Evolutionary conservation across 106 monocot species (phyloP).

Genomic region (Apostasia ramifera): DNA sequence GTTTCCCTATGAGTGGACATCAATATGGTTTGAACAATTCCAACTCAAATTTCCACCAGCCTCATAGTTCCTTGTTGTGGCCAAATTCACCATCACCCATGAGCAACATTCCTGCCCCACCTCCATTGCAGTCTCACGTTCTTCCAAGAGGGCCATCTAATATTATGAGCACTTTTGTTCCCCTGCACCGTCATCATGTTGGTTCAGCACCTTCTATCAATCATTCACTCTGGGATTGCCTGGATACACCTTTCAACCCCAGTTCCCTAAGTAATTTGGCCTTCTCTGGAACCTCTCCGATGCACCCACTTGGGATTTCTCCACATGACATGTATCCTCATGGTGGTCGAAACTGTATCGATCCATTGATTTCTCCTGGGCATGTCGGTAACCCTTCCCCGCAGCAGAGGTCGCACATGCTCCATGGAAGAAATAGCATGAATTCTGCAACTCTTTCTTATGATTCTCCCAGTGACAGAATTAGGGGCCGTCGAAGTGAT

Average conservation of each 20-base stretch:
- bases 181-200: constrained; percentile 49
- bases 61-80: constrained; percentile 41
- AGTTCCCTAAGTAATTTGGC: constrained; percentile 59
- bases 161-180: constrained; percentile 30
- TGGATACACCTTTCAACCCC: constrained; percentile 40
- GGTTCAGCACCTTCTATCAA: constrained; percentile 82
- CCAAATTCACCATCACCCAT: constrained; percentile 44
- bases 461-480: constrained; percentile 44
- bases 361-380: constrained; percentile 31
- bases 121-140: constrained; percentile 34
- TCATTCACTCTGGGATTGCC: constrained; percentile 52
- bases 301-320: constrained; percentile 41
- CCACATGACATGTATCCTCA: constrained; percentile 46
- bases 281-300: constrained; percentile 43
- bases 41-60: constrained; percentile 21
- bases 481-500: constrained; percentile 58
- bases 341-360: constrained; percentile 34
- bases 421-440: constrained; percentile 55
- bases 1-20: constrained; percentile 61
- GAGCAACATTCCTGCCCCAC: constrained; percentile 27
- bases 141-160: constrained; percentile 62
- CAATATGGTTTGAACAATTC: constrained; percentile 61
- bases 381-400: constrained; percentile 47
- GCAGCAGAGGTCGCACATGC: constrained; percentile 52
- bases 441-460: constrained; percentile 26